Evolutionary conservation across 1,139 yeast genomes (phyloP), one percentile per base, ranked within the genome.

Genomic region (Nakaseomyces uthaithaninus): DNA sequence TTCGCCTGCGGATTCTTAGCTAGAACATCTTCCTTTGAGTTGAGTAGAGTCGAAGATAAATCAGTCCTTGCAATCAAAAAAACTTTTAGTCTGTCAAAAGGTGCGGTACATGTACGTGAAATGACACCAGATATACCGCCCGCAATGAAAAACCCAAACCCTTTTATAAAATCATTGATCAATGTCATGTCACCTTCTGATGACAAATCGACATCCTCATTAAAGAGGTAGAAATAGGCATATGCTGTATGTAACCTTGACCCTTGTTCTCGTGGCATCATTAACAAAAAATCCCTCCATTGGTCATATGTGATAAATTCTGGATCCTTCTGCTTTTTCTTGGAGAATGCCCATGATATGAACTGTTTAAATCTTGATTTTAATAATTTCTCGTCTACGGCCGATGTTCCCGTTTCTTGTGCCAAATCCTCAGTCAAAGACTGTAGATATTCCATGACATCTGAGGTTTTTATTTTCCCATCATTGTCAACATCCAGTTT

Each of bases 71-170:
- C 97, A 56, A 91, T 91, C 42, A 91, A 67, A 53, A 85, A 91
- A 15, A 91, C 97, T 58, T 91, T 91, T 19, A 91, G 75, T 60
- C 98, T 73, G 61, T 91, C 98, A 53, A 91, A 85, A 10, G 98
- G 98, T 0, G 98, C 98, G 0, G 98, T 91, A 54, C 94, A 82
- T 0, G 97, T 87, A 64, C 98, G 76, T n/a, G 96, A 86, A 3
- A 91, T 82, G 4, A 91, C 98, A 2, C 98, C 98, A 0, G 96
- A 84, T 24, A 89, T 63, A 0, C 98, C 98, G 26, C 98, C 98
- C 1, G 96, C 95, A 26, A 87, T 63, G 55, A 91, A 91, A 58
- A 77, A 91, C 1, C 96, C 96, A 49, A 86, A 71, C 24, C 96
- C 94, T 55, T 80, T 79, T 35, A 85, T 66, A 41, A 84, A 74